Percentiles rank a stretch among this genome's conserved stretches.
Evolutionary conservation across 2,329 filamentous ascomycete species (phyloP).

Genomic region (Seiridium unicorne): DNA sequence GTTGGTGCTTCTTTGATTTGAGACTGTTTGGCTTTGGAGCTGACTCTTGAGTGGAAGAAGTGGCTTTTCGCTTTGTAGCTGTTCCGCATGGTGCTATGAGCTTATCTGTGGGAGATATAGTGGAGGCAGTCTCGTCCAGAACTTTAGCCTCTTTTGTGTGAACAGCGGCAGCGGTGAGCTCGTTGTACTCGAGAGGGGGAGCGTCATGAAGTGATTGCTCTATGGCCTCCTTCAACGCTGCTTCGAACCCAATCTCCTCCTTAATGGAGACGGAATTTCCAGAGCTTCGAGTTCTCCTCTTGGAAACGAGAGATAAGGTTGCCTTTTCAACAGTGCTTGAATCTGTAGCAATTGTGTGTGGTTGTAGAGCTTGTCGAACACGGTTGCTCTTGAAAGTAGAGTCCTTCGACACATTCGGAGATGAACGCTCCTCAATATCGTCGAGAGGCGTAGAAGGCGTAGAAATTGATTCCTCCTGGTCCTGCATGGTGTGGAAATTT

Average conservation of each 20-base stretch:
- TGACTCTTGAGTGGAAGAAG: not conserved
- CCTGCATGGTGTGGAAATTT: no score
- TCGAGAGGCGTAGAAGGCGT: no score
- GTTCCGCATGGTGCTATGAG: not conserved
- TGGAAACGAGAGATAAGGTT: not conserved
- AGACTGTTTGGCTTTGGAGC: not conserved
- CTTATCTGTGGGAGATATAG: not conserved
- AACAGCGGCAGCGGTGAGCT: not conserved
- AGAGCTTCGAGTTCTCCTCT: not conserved
- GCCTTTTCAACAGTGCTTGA: not conserved
- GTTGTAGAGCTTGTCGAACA: not conserved
- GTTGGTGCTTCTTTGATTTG: not conserved
- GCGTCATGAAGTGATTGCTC: not conserved
- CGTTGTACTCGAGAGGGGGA: not conserved
- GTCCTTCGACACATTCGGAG: no score
- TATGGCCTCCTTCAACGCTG: not conserved
- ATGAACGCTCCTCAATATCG: no score
- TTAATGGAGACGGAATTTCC: not conserved
- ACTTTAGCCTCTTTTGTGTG: not conserved
- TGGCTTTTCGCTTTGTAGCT: not conserved
- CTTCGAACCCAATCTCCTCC: not conserved
- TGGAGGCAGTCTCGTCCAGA: not conserved
- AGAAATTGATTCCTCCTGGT: no score
- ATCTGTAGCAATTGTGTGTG: not conserved
- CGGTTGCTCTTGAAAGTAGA: not conserved